phyloP scores from a whole-genome alignment of 768 basidiomycete species.

The Mycena sanguinolenta region DNA sequence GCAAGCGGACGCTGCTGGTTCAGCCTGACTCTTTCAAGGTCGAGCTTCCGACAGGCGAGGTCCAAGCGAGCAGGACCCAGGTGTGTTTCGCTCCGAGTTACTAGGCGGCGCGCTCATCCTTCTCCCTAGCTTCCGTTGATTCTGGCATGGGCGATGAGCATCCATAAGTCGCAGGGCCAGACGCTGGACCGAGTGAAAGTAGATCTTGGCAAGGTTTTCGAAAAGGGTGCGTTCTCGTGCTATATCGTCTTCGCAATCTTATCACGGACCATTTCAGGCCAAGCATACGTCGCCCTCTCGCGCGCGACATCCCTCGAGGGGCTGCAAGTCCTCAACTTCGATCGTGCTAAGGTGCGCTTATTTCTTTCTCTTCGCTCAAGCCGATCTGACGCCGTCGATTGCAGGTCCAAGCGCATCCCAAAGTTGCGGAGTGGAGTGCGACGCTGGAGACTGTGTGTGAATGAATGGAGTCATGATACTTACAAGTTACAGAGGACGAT shows the following conservation, averaged over 20 bases:
- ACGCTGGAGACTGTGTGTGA: slow-evolving; percentile 68
- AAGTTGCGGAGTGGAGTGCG: slow-evolving; percentile 79
- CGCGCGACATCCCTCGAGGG: slow-evolving; percentile 90
- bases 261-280: slow-evolving; percentile 60
- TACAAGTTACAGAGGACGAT: background rate
- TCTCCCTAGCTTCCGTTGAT: slow-evolving; percentile 83
- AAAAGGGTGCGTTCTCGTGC: slow-evolving; percentile 70
- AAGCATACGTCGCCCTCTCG: slow-evolving; percentile 92
- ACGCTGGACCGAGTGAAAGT: slow-evolving; percentile 96
- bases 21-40: slow-evolving; percentile 86
- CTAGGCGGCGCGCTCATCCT: background rate
- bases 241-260: background rate
- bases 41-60: slow-evolving; percentile 87
- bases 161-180: slow-evolving; percentile 98
- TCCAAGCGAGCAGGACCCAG: slow-evolving; percentile 85
- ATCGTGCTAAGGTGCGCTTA: slow-evolving; percentile 72
- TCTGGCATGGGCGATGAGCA: slow-evolving; percentile 97
- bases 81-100: slow-evolving; percentile 53
- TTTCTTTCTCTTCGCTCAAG: too few relatives aligned
- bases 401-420: slow-evolving; percentile 80
- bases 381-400: background rate
- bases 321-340: slow-evolving; percentile 87
- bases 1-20: slow-evolving; percentile 67
- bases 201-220: slow-evolving; percentile 93
- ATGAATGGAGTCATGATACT: background rate